These are phyloP conservation scores for Periconia digitata DNA, from an alignment of 2,329 filamentous ascomycete species.

Conservation along the genomic window DNA sequence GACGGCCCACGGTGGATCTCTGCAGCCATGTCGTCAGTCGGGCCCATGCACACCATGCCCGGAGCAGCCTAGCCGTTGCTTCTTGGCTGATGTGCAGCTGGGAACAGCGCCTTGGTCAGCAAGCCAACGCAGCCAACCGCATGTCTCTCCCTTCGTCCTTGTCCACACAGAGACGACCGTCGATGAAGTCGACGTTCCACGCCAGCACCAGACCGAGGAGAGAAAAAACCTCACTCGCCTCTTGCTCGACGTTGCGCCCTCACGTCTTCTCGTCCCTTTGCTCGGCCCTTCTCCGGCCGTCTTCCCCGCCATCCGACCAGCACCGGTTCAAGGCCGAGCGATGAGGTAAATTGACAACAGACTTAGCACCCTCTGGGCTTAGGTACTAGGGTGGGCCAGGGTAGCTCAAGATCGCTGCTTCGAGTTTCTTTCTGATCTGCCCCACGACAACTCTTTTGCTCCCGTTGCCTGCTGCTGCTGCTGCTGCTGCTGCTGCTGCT, in stretches of 20 bases:
- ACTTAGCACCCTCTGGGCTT: not conserved
- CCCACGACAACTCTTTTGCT: constrained; percentile 4
- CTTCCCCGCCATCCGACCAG: constrained; percentile 38
- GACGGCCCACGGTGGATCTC: not conserved
- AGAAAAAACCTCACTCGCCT: not conserved
- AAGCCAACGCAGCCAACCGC: too few relatives aligned
- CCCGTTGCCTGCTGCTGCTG: not conserved
- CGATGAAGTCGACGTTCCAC: not conserved
- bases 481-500: constrained; percentile 16
- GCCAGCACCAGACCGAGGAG: not conserved
- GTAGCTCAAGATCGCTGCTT: not conserved
- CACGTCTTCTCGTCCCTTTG: not conserved
- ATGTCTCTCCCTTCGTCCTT: not conserved
- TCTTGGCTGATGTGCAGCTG: not conserved
- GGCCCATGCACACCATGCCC: not conserved
- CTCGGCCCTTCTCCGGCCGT: constrained; percentile 31
- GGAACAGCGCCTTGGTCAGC: not conserved
- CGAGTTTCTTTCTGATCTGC: constrained; percentile 6
- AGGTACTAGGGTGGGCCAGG: too few relatives aligned
- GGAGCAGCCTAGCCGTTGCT: not conserved
- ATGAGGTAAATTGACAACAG: constrained; percentile 25
- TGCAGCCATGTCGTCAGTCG: not conserved
- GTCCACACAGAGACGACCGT: too few relatives aligned
- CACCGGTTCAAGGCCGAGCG: constrained; percentile 26
- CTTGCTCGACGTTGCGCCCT: not conserved